Base-by-base conservation (phyloP, 371 early-diverging fungal species). In the Mortierella sp. region DNA sequence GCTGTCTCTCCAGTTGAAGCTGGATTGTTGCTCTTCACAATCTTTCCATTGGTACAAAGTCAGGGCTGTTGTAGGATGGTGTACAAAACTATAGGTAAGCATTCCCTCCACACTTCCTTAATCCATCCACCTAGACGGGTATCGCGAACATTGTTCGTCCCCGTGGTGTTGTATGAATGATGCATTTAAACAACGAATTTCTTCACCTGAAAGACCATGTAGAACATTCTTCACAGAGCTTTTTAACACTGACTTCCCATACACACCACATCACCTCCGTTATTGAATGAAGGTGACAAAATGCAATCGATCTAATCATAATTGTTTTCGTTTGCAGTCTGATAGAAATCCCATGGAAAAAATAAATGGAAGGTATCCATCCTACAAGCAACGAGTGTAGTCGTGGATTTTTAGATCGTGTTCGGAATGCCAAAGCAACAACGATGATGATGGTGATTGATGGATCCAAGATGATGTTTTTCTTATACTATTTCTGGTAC, bases 151-250 rank as follows among this genome's bases (percentile, higher is more conserved):
- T 8, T 19, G 6, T 28, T 41, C 30, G 31, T 24, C 32, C n/a
- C n/a, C n/a, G n/a, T n/a, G n/a, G 43, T 49, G 44, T 46, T 56
- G 63, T 72, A 60, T 54, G 78, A 47, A 76, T 76, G 78, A 76
- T 76, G 78, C 64, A 69, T 56, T 50, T 42, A 65, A 69, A 76
- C 78, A 76, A 76, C 78, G 78, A 76, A 76, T 76, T 76, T 76
- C 78, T 76, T 76, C 78, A 76, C 19, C 78, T 76, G 78, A 76
- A 76, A 70, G 66, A 76, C 78, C 78, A 64, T 76, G 78, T 76
- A 50, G 78, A 76, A 44, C 52, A 68, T 60, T n/a, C 70, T 76
- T 76, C 48, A 76, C 76, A 69, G 78, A 76, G 78, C 78, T 76
- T 76, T 76, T 76, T 76, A 76, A 76, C 78, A 70, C 78, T 76